Evolutionary conservation across 2,329 filamentous ascomycete genomes (phyloP).

Genomic region (Ceratocystis albifundus): DNA sequence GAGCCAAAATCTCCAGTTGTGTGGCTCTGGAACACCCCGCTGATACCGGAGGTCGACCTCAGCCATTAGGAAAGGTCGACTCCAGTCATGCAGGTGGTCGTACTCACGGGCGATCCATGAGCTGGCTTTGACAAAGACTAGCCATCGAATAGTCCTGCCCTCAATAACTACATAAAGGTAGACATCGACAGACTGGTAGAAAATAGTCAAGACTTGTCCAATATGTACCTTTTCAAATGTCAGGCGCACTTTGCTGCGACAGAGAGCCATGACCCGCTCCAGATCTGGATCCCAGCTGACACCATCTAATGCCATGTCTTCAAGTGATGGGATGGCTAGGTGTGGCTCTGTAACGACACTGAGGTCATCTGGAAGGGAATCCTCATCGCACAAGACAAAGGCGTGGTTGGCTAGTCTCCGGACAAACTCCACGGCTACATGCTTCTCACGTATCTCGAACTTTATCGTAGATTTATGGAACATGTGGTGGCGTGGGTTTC

Average conservation of each 20-base stretch:
- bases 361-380: neutral
- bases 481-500: conserved; percentile 33
- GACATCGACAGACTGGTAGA: conserved; percentile 11
- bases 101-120: conserved; percentile 7
- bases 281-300: neutral
- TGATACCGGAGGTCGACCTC: neutral
- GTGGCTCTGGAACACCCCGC: neutral
- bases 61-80: conserved; percentile 14
- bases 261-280: conserved; percentile 18
- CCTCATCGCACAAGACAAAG: conserved; percentile 1
- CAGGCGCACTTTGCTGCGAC: conserved; percentile 8
- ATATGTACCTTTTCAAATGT: conserved; percentile 7
- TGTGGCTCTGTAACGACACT: neutral
- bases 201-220: conserved; percentile 9
- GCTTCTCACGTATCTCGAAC: neutral
- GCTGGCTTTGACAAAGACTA: conserved; percentile 19
- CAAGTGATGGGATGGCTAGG: conserved; percentile 1
- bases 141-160: conserved; percentile 21
- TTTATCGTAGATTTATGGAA: neutral
- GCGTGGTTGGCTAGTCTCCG: conserved; percentile 10
- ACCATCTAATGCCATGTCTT: conserved; percentile 1
- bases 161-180: conserved; percentile 22
- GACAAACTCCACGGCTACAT: conserved; percentile 14
- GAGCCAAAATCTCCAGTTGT: conserved; percentile 18
- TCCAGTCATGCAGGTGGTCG: conserved; percentile 9